Conservation (phyloP, 176 grass and related monocot species). For the Phoenix roebelenii region DNA sequence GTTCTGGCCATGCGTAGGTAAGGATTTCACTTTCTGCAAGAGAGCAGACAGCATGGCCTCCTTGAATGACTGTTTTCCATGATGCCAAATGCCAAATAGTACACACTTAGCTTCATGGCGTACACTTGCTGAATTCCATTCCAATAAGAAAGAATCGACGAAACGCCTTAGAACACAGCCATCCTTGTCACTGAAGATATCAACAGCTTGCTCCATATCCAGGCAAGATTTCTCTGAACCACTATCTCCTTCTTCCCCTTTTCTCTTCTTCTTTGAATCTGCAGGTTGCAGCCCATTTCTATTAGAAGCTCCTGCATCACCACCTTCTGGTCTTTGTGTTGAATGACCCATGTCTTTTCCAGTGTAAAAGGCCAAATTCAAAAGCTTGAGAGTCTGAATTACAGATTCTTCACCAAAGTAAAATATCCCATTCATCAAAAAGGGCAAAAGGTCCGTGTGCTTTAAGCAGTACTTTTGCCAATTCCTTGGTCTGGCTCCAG, state of each 20-base stretch:
- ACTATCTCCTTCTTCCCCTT: slow-evolving; percentile 66
- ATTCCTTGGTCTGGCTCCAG: slow-evolving; percentile 85
- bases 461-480: slow-evolving; percentile 99
- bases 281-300: slow-evolving; percentile 43
- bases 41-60: slow-evolving; percentile 61
- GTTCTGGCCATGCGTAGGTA: slow-evolving; percentile 88
- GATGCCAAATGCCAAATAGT: slow-evolving; percentile 82
- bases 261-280: slow-evolving; percentile 79
- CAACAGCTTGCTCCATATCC: slow-evolving; percentile 83
- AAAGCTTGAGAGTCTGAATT: slow-evolving; percentile 86
- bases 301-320: slow-evolving; percentile 33
- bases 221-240: slow-evolving; percentile 70
- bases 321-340: slow-evolving; percentile 43
- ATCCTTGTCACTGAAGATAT: slow-evolving; percentile 63
- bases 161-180: slow-evolving; percentile 56
- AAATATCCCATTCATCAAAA: slow-evolving; percentile 74
- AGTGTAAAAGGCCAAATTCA: slow-evolving; percentile 89
- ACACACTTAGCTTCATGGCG: slow-evolving; percentile 91
- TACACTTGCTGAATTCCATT: slow-evolving; percentile 88
- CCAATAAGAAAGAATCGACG: slow-evolving; percentile 74
- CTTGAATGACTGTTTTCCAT: slow-evolving; percentile 59
- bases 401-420: slow-evolving; percentile 96
- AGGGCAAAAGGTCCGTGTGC: slow-evolving; percentile 66
- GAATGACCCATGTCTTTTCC: slow-evolving; percentile 63
- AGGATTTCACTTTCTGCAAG: slow-evolving; percentile 62